Evolutionary conservation across 1,284 basidiomycete species (phyloP).

Genomic region (Apiotrichum mycotoxinovorans): DNA sequence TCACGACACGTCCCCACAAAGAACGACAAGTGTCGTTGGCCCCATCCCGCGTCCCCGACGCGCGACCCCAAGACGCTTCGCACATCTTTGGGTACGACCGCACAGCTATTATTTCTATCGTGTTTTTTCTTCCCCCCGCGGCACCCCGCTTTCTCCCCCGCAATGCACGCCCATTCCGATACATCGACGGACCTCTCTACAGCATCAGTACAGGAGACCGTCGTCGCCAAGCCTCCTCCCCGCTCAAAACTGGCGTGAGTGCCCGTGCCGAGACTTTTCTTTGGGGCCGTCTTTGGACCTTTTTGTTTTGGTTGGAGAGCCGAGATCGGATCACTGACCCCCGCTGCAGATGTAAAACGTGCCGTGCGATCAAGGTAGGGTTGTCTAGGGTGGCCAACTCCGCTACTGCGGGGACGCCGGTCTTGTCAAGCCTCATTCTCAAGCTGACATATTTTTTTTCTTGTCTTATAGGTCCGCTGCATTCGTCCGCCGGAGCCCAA

Average conservation of each 20-base stretch:
- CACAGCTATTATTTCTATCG: too few relatives aligned
- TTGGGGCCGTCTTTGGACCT: not conserved
- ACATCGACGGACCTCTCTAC: not conserved
- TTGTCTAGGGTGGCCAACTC: too few relatives aligned
- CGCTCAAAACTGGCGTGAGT: constrained; percentile 21
- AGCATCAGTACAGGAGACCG: not conserved
- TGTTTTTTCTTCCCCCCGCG: too few relatives aligned
- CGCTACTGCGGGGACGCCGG: too few relatives aligned
- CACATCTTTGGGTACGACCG: too few relatives aligned
- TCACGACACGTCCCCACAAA: too few relatives aligned
- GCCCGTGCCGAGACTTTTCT: too few relatives aligned
- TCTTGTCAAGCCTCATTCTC: too few relatives aligned
- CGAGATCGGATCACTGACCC: not conserved
- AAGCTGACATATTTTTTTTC: not conserved
- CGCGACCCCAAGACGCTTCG: too few relatives aligned
- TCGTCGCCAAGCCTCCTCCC: constrained; percentile 8
- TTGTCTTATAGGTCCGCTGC: constrained; percentile 25
- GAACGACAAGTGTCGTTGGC: too few relatives aligned
- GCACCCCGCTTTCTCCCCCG: not conserved
- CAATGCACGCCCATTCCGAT: not conserved
- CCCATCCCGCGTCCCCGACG: too few relatives aligned
- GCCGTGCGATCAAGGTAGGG: constrained; percentile 30
- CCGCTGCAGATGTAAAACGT: constrained; percentile 24
- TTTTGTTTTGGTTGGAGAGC: not conserved
- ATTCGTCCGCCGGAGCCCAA: constrained; percentile 20